Conservation (phyloP, 1,139 yeast species). For the Trichomonascaceae sp. region DNA sequence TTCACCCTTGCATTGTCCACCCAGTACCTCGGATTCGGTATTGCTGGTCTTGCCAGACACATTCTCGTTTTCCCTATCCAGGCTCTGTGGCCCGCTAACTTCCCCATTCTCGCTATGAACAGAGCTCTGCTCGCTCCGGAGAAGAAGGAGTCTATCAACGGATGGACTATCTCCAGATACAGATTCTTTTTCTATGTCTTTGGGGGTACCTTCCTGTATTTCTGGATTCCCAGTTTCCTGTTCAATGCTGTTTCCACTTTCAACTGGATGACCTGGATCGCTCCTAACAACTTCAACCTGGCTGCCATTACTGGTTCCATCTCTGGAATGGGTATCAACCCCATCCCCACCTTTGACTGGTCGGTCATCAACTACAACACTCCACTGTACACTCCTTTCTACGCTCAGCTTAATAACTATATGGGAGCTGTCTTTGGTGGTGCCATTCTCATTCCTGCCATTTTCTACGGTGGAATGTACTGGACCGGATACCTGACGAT, state of each 20-base stretch:
- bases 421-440: constrained; percentile 33
- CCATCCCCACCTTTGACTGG: constrained; percentile 41
- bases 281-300: constrained; percentile 39
- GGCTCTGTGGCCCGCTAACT: constrained; percentile 43
- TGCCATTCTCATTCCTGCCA: constrained; percentile 14
- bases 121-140: constrained; percentile 37
- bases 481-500: constrained; percentile 43
- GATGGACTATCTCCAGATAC: constrained; percentile 39
- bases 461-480: constrained; percentile 31
- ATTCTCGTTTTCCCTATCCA: constrained; percentile 44
- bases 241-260: constrained; percentile 38
- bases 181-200: constrained; percentile 31
- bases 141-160: constrained; percentile 29
- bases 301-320: constrained; percentile 45
- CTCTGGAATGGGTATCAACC: constrained; percentile 42
- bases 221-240: constrained; percentile 43
- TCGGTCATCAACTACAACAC: constrained; percentile 24
- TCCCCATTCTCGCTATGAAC: constrained; percentile 44
- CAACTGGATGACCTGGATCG: constrained; percentile 54
- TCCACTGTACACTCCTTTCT: constrained; percentile 32
- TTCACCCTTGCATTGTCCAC: constrained; percentile 38
- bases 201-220: constrained; percentile 34
- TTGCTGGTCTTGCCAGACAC: constrained; percentile 47
- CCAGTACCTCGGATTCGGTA: constrained; percentile 49
- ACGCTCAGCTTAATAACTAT: constrained; percentile 29